Base-by-base conservation (phyloP, 106 monocot species). In the Dendrobium catenatum region DNA sequence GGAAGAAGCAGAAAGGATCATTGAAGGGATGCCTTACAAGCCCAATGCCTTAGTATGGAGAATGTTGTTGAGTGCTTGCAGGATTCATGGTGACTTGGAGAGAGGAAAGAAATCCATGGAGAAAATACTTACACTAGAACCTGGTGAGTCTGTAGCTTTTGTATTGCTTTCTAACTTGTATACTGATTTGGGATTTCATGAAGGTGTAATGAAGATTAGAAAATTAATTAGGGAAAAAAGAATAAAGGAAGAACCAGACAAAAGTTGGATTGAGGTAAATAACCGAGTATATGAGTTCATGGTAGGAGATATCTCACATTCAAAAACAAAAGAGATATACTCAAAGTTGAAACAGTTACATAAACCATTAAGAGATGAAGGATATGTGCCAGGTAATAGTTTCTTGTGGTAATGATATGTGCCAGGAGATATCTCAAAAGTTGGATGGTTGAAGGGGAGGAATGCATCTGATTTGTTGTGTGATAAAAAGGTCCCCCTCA, bases 31-130 rank as follows among this genome's bases (percentile, higher is more conserved):
- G 89, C 87, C 87, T 67, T 77, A 79, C 27, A 42, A 80, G 68
- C 49, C 89, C 4, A 64, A 85, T 82, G 82, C 82, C 13, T 73
- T 87, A 13, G 80, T 87, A 4, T 87, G 86, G 87, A 58, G 77
- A 80, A 81, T 79, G 43, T 56, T 89, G 22, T 77, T 89, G 7
- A 85, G 85, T 54, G 84, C 80, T 73, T 89, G 89, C 87, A 89
- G 82, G 41, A 83, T 78, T 22, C 82, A 89, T 68, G 89, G 89
- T 9, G 82, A 89, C 58, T 2, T 79, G 27, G 79, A 73, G 1
- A 77, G 82, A 55, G 89, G 89, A 33, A 67, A 78, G 77, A 89
- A 68, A n/a, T 55, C 87, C 56, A 86, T 86, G 86, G 73, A 84
- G 59, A 87, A 67, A 47, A 78, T 87, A 68, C 20, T 89, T 33